Base-by-base conservation (phyloP, 176 grass and related monocot species). In the Aegilops umbellulata region DNA sequence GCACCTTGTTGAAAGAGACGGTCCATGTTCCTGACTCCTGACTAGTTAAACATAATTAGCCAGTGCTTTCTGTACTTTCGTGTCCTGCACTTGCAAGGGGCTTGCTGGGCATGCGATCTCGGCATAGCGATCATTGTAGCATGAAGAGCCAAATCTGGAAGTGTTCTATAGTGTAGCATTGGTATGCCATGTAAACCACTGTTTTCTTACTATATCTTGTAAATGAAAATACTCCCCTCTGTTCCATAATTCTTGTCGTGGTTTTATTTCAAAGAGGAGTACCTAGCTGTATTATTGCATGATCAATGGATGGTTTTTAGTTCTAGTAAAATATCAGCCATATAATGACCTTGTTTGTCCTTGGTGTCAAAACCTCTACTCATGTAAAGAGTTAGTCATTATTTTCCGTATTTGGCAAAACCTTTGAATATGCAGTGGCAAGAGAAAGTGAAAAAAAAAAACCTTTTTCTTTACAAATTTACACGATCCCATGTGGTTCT, bases 101-200 rank as follows among this genome's bases (percentile, higher is more conserved):
- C 19, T 76, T 69, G 34, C 62, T 69, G 49, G 55, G 32, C 73
- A 82, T 75, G 77, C 85, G 77, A 81, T 76, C 46, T 58, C 42
- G 44, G 20, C 69, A 46, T 80, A 74, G 17, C 16, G 42, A 74
- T n/a, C 26, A 19, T n/a, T 80, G 16, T 80, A 31, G 19, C 38
- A 13, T 32, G 20, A 81, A 84, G n/a, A 85, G 44, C 60, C 32
- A 24, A 65, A 84, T 89, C 58, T 58, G 24, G 20, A 80, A 42
- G 47, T 34, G 35, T 44, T 69, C 3, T 60, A 57, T 69, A 76
- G 32, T 85, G 60, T 80, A 76, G 42, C 58, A 65, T 66, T 44
- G 67, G 17, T 46, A 41, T 58, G n/a, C 32, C 58, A 83, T 73
- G 23, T 70, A 60, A 83, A 29, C 9, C 25, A 83, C 49, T 72